phyloP scores from a whole-genome alignment of 1,139 yeast species.

The Eremothecium sinecaudum region DNA sequence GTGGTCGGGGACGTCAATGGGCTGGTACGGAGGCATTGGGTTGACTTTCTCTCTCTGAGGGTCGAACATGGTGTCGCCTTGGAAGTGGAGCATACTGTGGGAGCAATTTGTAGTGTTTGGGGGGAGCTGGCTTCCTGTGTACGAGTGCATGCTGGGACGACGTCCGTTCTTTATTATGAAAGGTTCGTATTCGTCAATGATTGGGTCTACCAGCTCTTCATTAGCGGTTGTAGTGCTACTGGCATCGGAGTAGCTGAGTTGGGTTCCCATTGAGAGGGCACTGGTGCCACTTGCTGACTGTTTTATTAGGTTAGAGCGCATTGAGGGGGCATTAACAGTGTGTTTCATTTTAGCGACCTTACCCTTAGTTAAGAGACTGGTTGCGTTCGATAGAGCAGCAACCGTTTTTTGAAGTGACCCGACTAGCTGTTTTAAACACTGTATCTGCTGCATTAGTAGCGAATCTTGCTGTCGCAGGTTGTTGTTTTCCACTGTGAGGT shows the following conservation, averaged over 20 bases:
- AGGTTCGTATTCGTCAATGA: slow-evolving; percentile 3
- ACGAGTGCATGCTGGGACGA: not conserved
- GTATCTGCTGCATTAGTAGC: slow-evolving; percentile 5
- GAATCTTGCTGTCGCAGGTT: slow-evolving; percentile 7
- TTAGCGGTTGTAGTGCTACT: not conserved
- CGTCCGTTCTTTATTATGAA: slow-evolving; percentile 1
- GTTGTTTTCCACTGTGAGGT: slow-evolving; percentile 6
- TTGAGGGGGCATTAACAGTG: slow-evolving; percentile 1
- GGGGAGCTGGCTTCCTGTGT: not conserved
- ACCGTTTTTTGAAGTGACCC: slow-evolving; percentile 2
- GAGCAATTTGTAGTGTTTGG: not conserved
- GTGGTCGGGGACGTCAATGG: slow-evolving; percentile 1
- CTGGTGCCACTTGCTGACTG: slow-evolving; percentile 1
- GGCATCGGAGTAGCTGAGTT: not conserved
- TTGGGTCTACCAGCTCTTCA: slow-evolving; percentile 3
- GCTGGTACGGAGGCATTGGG: slow-evolving; percentile 1
- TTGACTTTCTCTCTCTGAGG: not conserved
- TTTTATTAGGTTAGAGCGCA: not conserved
- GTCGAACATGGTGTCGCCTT: slow-evolving; percentile 3
- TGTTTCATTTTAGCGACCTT: slow-evolving; percentile 4
- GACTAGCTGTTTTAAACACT: slow-evolving; percentile 3
- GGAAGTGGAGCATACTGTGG: not conserved
- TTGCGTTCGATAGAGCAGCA: not conserved
- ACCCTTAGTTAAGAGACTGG: not conserved
- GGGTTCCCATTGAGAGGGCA: not conserved